These are phyloP conservation scores for Leishmania tropica DNA, from an alignment of 208 protist genomes.

Conservation along the genomic window DNA sequence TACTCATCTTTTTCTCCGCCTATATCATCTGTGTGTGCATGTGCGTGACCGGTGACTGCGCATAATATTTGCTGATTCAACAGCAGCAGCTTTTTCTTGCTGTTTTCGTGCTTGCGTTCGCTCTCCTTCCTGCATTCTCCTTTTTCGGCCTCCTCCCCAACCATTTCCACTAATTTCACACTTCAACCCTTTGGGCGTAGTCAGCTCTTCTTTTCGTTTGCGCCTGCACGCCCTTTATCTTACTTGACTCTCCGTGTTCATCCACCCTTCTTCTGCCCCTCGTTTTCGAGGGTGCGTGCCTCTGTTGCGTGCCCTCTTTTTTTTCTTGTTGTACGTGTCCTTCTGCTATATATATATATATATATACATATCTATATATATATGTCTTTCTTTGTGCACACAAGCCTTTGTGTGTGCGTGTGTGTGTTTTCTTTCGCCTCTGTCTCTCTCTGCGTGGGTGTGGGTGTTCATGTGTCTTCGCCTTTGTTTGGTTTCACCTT, in stretches of 20 bases:
- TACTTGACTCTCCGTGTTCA: neutral
- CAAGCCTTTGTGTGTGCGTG: too few species aligned
- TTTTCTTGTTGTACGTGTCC: neutral
- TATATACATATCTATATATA: neutral
- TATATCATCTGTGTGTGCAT: neutral
- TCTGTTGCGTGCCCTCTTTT: neutral
- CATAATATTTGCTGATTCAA: neutral
- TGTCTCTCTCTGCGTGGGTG: neutral
- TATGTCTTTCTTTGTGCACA: neutral
- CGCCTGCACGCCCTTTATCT: neutral
- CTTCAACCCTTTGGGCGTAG: neutral
- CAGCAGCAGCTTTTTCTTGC: neutral
- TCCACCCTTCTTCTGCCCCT: neutral
- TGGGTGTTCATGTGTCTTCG: neutral
- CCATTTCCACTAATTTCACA: neutral
- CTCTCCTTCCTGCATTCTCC: neutral
- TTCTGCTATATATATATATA: neutral
- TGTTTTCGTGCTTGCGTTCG: neutral
- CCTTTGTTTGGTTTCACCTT: slow-evolving; percentile 2
- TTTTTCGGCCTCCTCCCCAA: neutral
- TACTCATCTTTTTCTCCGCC: neutral
- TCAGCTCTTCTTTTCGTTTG: neutral
- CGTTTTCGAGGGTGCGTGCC: neutral
- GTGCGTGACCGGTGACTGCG: neutral
- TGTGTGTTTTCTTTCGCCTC: neutral